Evolutionary conservation across 352 stramenopile species (phyloP).

Genomic region (Aphanomyces stellatus): DNA sequence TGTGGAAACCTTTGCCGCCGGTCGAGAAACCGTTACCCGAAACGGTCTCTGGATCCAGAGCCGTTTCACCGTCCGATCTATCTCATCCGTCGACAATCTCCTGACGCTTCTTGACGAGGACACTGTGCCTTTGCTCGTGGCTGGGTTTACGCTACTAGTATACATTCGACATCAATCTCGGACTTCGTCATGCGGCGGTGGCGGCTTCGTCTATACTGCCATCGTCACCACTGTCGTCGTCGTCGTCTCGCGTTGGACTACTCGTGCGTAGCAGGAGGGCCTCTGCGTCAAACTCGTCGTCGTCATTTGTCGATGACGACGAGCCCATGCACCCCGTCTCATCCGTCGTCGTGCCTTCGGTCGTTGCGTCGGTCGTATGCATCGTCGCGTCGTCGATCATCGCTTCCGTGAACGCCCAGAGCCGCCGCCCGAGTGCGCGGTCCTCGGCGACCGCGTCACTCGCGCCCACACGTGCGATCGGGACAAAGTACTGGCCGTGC

Average conservation of each 20-base stretch:
- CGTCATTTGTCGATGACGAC: background rate
- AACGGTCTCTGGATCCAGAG: too few species aligned
- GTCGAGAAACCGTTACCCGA: too few species aligned
- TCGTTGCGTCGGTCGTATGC: background rate
- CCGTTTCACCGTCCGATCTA: too few species aligned
- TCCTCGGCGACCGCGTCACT: background rate
- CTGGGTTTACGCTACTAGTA: too few species aligned
- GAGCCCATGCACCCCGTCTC: background rate
- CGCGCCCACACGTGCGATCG: constrained; percentile 1
- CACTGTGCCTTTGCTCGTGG: too few species aligned
- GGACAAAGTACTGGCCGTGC: constrained; percentile 7
- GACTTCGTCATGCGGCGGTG: too few species aligned
- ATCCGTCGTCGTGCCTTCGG: background rate
- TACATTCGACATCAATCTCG: too few species aligned
- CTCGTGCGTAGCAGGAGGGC: background rate
- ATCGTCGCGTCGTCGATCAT: constrained; percentile 4
- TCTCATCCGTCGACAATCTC: too few species aligned
- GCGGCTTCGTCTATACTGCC: background rate
- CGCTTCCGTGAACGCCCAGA: constrained; percentile 15
- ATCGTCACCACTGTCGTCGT: background rate
- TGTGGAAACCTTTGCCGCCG: too few species aligned
- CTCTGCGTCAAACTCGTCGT: background rate
- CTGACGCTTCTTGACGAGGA: too few species aligned
- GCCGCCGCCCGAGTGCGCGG: background rate
- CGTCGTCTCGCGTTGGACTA: background rate